These are phyloP conservation scores for Alternaria angustiovoidea DNA, from an alignment of 2,329 filamentous ascomycete genomes.

Conservation along the genomic window DNA sequence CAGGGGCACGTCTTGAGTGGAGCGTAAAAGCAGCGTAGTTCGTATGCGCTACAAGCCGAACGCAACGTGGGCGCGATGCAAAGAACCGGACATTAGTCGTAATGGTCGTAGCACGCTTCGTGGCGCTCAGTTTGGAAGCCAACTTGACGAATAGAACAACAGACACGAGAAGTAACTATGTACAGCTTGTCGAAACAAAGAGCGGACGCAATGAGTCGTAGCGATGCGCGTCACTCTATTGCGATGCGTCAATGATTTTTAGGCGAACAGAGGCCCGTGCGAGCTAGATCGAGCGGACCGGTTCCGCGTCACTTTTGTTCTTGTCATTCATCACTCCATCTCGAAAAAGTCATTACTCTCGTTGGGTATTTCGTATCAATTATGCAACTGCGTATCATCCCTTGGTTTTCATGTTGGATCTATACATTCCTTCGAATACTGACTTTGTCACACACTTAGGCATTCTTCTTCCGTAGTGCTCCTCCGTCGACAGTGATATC, in stretches of 20 bases:
- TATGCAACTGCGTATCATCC: background rate
- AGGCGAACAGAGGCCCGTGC: conserved; percentile 13
- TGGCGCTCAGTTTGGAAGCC: conserved; percentile 36
- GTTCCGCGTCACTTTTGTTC: conserved; percentile 2
- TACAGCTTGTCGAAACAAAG: conserved; percentile 8
- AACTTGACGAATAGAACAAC: conserved; percentile 35
- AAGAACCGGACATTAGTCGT: conserved; percentile 26
- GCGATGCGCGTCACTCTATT: conserved; percentile 14
- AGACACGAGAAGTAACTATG: conserved; percentile 11
- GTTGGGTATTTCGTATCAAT: background rate
- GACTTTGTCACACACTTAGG: background rate
- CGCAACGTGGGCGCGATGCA: conserved; percentile 21
- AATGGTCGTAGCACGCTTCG: conserved; percentile 37
- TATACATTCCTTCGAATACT: background rate
- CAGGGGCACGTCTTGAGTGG: conserved; percentile 2
- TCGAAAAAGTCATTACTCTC: background rate
- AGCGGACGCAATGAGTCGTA: background rate
- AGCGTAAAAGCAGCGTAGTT: conserved; percentile 6
- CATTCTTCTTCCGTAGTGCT: conserved; percentile 46
- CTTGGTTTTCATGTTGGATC: background rate
- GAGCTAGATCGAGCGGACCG: conserved; percentile 1
- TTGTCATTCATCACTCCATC: background rate
- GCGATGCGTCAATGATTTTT: conserved; percentile 16
- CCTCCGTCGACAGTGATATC: conserved; percentile 51
- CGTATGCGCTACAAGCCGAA: conserved; percentile 5